Conservation (phyloP, 305 asterid species). For the Fraxinus paxiana region DNA sequence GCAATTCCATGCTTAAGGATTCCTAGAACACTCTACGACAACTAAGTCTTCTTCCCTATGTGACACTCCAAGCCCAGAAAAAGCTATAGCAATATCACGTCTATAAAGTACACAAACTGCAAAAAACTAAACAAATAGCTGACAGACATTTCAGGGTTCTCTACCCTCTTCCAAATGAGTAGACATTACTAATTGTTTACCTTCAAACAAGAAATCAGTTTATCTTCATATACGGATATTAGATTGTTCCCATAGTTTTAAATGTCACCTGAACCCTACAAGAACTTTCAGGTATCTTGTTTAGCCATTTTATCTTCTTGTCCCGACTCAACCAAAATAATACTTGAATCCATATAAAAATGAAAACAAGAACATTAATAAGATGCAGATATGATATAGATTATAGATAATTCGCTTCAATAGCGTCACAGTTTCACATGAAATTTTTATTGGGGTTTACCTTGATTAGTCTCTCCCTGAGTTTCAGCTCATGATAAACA, state of each 20-base stretch:
- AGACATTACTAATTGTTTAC: not conserved
- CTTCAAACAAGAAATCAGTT: not conserved
- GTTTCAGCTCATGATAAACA: slow-evolving; percentile 49
- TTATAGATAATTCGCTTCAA: not conserved
- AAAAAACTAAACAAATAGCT: not conserved
- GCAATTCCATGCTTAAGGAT: not conserved
- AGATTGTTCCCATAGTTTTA: not conserved
- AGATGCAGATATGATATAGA: not conserved
- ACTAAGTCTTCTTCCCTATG: not conserved
- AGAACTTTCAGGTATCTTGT: not conserved
- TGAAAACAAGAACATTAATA: not conserved
- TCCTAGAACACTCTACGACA: not conserved
- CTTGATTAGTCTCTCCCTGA: slow-evolving; percentile 73
- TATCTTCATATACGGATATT: not conserved
- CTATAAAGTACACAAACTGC: not conserved
- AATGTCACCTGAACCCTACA: not conserved
- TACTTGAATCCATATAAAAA: not conserved
- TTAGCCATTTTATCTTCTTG: not conserved
- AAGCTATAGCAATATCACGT: not conserved
- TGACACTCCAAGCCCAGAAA: not conserved
- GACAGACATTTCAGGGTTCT: not conserved
- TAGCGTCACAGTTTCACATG: not conserved
- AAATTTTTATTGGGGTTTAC: slow-evolving; percentile 31
- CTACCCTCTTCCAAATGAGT: not conserved
- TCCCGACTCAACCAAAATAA: not conserved